phyloP scores from a whole-genome alignment of 2,329 filamentous ascomycete genomes.

The Dryadomyces quercus-mongolicae region DNA sequence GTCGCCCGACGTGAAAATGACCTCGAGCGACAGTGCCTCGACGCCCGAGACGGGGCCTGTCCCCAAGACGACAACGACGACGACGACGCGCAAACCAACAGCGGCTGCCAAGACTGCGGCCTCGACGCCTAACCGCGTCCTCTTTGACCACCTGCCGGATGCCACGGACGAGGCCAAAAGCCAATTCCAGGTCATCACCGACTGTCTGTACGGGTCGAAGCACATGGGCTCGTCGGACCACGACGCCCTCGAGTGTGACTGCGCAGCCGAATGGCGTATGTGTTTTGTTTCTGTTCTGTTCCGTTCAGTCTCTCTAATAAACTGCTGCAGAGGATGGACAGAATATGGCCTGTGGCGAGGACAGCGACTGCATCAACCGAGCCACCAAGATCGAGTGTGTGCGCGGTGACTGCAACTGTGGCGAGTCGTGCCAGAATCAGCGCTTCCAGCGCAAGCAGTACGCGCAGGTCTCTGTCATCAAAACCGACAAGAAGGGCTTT shows the following conservation, averaged over 20 bases:
- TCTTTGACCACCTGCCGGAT: conserved; percentile 68
- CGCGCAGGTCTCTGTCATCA: conserved; percentile 86
- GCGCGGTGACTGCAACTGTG: conserved; percentile 72
- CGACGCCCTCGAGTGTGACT: conserved; percentile 88
- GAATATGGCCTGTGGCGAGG: conserved; percentile 86
- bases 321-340: conserved; percentile 37
- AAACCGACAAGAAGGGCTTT: conserved; percentile 95
- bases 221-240: conserved; percentile 84
- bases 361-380: conserved; percentile 97
- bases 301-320: conserved; percentile 9
- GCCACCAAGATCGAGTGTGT: conserved; percentile 96
- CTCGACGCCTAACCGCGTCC: conserved; percentile 19
- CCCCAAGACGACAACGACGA: conserved; percentile 36
- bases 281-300: conserved; percentile 14
- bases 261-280: conserved; percentile 89
- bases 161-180: conserved; percentile 63
- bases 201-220: conserved; percentile 87
- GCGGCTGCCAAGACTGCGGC: conserved; percentile 41
- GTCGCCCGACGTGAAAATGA: conserved; percentile 33
- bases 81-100: conserved; percentile 55
- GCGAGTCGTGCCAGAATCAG: conserved; percentile 80
- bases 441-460: conserved; percentile 87
- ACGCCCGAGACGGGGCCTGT: conserved; percentile 38
- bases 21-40: conserved; percentile 31
- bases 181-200: conserved; percentile 68